Evolutionary conservation across 2,329 filamentous ascomycete species (phyloP), one percentile per base, ranked within the genome.

Genomic region (Nannizziopsis barbatae): DNA sequence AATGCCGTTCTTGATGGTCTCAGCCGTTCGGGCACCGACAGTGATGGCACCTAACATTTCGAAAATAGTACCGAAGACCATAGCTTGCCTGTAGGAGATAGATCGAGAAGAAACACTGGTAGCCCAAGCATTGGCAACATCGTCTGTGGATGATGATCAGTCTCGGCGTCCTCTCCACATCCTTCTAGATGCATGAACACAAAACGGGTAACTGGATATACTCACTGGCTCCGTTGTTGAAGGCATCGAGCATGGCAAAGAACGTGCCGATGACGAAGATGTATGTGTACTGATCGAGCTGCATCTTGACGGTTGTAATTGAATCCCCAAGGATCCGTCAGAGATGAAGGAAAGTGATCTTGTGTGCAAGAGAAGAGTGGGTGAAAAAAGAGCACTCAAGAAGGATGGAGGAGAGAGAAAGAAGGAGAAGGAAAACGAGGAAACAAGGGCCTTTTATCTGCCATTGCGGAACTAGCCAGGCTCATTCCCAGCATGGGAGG

Each of bases 51-150:
- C 82, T 41, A 78, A 64, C 65, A 84, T 71, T 64, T 86, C 82
- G 65, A 84, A 84, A 53, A 84, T 65, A 41, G 76, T 75, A 42
- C 79, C 77, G 42, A 83, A 68, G 31, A 81, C 57, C 79, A 83
- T 83, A 54, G 80, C 83, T 66, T 82, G 79, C 56, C 77, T 67
- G 68, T 86, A 84, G 1, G 80, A 72, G 59, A 86, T 73, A 55
- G 84, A 88, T 47, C 84, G 71, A n/a, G 84, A 88, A 15, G 84
- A 88, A 51, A 89, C 84, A 59, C 78, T 83, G 57, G 85, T 89
- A 6, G 84, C 84, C 81, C 83, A 89, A 44, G 84, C 72, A 68
- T 90, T 90, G 61, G 85, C 84, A 50, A 90, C 84, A 83, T 89
- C 85, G 66, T 88, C 80, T 83, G 51, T 45, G 15, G 7, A 7